phyloP scores from a whole-genome alignment of 768 basidiomycete genomes.

The Naematelia aurantialba region DNA sequence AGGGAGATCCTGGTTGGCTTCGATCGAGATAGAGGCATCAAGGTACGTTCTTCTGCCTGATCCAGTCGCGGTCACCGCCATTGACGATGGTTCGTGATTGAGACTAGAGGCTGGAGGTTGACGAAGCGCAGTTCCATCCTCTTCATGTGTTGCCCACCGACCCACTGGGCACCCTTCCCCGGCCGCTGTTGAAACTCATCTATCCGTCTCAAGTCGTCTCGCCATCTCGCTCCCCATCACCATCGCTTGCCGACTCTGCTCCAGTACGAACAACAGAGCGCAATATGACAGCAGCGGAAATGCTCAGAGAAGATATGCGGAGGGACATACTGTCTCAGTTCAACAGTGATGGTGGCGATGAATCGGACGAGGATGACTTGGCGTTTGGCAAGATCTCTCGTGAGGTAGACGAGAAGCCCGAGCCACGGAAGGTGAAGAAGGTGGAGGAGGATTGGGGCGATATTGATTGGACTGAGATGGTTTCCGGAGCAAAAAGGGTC shows the following conservation, averaged over 20 bases:
- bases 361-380: conserved; percentile 15
- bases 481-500: conserved; percentile 42
- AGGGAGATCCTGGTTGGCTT: conserved; percentile 37
- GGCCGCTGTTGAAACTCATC: conserved; percentile 34
- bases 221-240: conserved; percentile 19
- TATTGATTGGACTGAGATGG: conserved; percentile 33
- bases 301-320: conserved; percentile 41
- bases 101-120: not conserved
- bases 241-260: conserved; percentile 4
- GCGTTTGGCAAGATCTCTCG: conserved; percentile 5
- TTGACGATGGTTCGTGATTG: not conserved
- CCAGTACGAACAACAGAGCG: conserved; percentile 10
- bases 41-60: conserved; percentile 41
- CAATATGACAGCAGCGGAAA: conserved; percentile 39
- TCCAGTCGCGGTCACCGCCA: not conserved
- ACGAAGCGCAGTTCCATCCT: conserved; percentile 44
- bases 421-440: conserved; percentile 5
- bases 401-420: not conserved
- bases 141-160: conserved; percentile 42
- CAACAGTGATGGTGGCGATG: conserved; percentile 11
- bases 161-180: conserved; percentile 38
- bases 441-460: conserved; percentile 15
- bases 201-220: conserved; percentile 39
- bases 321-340: conserved; percentile 39
- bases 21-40: conserved; percentile 37